Conservation (phyloP, 306 rosid genomes). For the Citrullus amarus region DNA sequence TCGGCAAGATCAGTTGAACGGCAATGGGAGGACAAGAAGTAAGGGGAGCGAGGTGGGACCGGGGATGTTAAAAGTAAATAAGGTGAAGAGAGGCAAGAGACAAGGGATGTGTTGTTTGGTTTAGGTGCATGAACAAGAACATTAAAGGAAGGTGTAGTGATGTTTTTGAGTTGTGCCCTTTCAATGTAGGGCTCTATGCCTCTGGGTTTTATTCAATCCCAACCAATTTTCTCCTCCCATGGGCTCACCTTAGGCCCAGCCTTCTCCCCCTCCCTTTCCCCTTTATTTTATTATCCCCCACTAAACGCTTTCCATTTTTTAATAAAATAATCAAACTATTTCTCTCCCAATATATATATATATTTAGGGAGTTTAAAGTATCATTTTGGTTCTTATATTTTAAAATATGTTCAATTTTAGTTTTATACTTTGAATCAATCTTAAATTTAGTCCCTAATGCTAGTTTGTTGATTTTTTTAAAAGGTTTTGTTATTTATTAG, state of each 20-base stretch:
- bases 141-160: background rate
- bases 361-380: too few species aligned
- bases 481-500: too few species aligned
- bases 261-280: background rate
- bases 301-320: background rate
- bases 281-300: background rate
- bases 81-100: background rate
- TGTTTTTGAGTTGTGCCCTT: conserved; percentile 1
- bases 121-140: conserved; percentile 8
- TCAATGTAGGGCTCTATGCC: background rate
- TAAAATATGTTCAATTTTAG: too few species aligned
- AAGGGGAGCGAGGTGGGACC: background rate
- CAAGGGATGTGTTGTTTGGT: background rate
- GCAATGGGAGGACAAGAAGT: background rate
- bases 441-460: too few species aligned
- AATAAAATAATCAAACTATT: background rate
- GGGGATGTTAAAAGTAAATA: background rate
- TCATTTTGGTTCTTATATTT: too few species aligned
- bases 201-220: background rate
- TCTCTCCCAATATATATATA: background rate
- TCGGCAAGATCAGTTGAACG: background rate
- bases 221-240: background rate
- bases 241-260: conserved; percentile 3
- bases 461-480: too few species aligned
- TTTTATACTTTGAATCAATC: too few species aligned